A percentile compares a stretch with the other conserved stretches of the same genome.
Evolutionary conservation across 306 rosid species (phyloP).

Genomic region (Trifolium dubium): DNA sequence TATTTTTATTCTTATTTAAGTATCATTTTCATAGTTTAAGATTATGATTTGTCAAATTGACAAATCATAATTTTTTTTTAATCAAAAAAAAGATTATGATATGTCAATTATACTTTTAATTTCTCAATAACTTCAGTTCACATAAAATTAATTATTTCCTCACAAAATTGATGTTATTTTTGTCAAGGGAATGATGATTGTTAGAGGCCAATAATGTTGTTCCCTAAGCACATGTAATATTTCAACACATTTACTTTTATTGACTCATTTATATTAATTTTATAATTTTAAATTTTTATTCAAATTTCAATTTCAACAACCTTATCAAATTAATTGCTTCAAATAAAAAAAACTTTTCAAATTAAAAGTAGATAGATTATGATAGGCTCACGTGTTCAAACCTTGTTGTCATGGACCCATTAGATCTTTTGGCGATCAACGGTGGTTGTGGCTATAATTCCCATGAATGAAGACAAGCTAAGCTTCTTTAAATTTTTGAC

Average conservation of each 20-base stretch:
- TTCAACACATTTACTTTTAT: constrained; percentile 47
- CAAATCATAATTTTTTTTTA: no score
- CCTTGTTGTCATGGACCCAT: constrained; percentile 44
- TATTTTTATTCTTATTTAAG: no score
- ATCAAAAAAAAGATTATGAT: no score
- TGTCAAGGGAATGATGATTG: constrained; percentile 55
- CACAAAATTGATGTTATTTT: constrained; percentile 16
- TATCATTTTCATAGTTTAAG: no score
- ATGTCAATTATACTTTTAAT: no score
- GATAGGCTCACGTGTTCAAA: constrained; percentile 41
- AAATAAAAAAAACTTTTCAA: no score
- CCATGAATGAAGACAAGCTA: not conserved
- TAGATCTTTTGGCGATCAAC: constrained; percentile 1
- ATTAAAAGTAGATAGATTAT: constrained; percentile 30
- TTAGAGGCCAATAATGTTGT: constrained; percentile 43
- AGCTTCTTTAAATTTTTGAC: no score
- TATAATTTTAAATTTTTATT: not conserved
- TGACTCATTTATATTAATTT: not conserved
- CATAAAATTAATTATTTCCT: no score
- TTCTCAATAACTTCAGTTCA: no score
- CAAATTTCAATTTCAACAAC: not conserved
- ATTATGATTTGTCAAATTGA: no score
- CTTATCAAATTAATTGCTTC: not conserved
- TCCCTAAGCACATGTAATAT: constrained; percentile 46
- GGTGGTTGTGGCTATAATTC: constrained; percentile 47